Evolutionary conservation across 192 early-diverging fungal genomes (phyloP).

Genomic region (Mortierella antarctica): DNA sequence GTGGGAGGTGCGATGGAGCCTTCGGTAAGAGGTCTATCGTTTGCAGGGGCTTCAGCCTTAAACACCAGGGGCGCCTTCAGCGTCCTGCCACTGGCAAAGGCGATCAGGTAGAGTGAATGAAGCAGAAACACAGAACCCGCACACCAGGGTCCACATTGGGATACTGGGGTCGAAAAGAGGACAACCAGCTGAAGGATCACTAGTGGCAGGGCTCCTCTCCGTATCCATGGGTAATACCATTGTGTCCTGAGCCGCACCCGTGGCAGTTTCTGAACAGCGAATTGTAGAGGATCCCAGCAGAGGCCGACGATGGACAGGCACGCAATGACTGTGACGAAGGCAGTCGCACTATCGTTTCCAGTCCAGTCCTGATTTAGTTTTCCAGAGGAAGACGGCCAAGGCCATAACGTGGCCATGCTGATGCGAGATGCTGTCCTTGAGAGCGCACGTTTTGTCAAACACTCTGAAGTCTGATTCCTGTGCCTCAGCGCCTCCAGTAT

Average conservation of each 20-base stretch:
- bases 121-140: neutral
- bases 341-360: neutral
- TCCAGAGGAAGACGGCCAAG: slow-evolving; percentile 12
- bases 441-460: neutral
- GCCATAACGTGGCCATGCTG: neutral
- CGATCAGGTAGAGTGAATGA: neutral
- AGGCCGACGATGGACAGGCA: slow-evolving; percentile 8
- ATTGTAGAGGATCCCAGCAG: slow-evolving; percentile 26
- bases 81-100: slow-evolving; percentile 2
- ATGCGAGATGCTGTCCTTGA: neutral
- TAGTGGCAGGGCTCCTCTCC: neutral
- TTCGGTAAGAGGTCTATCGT: too few species aligned
- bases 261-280: slow-evolving; percentile 11
- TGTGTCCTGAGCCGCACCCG: slow-evolving; percentile 11
- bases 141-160: neutral
- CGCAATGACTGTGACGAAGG: neutral
- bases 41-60: too few species aligned
- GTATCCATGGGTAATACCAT: slow-evolving; percentile 11
- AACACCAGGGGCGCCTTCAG: too few species aligned
- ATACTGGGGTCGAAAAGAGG: neutral
- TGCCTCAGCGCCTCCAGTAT: neutral
- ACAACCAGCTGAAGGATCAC: neutral
- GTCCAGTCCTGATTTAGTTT: neutral
- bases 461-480: neutral
- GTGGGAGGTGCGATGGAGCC: too few species aligned